Evolutionary conservation across 2,329 filamentous ascomycete species (phyloP).

Genomic region (Diaporthe vexans): DNA sequence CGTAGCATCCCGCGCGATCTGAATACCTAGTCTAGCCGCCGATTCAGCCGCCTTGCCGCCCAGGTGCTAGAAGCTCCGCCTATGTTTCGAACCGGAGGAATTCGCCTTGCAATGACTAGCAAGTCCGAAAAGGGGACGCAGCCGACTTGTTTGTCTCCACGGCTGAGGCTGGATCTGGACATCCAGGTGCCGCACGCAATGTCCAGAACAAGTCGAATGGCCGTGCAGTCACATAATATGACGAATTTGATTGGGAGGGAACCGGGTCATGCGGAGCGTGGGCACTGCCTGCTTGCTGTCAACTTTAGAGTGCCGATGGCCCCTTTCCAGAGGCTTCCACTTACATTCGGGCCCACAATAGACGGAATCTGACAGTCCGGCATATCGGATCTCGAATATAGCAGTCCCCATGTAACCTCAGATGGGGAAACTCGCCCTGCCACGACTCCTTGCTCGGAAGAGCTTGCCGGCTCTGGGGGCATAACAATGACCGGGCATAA

Average conservation of each 20-base stretch:
- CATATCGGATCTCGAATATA: slow-evolving; percentile 32
- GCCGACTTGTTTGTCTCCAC: neutral
- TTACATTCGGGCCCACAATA: slow-evolving; percentile 3
- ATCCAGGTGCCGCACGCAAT: neutral
- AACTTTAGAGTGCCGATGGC: neutral
- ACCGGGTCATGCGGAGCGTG: slow-evolving; percentile 7
- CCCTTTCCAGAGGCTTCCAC: slow-evolving; percentile 3
- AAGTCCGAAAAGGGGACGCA: slow-evolving; percentile 7
- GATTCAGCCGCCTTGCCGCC: slow-evolving; percentile 5
- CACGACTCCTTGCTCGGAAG: neutral
- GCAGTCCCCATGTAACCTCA: neutral
- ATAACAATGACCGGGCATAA: neutral
- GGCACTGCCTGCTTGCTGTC: slow-evolving; percentile 2
- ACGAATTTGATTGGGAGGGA: neutral
- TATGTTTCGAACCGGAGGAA: slow-evolving; percentile 3
- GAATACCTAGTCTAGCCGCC: slow-evolving; percentile 4
- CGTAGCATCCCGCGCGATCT: slow-evolving; percentile 5
- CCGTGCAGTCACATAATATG: neutral
- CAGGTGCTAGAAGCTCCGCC: slow-evolving; percentile 8
- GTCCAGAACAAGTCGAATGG: neutral
- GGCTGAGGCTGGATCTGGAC: neutral
- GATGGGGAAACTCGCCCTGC: neutral
- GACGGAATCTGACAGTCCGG: slow-evolving; percentile 22
- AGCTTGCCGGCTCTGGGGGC: neutral
- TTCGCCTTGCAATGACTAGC: slow-evolving; percentile 13